Conservation (phyloP, 345 rosid species). For the Citropsis articulata region DNA sequence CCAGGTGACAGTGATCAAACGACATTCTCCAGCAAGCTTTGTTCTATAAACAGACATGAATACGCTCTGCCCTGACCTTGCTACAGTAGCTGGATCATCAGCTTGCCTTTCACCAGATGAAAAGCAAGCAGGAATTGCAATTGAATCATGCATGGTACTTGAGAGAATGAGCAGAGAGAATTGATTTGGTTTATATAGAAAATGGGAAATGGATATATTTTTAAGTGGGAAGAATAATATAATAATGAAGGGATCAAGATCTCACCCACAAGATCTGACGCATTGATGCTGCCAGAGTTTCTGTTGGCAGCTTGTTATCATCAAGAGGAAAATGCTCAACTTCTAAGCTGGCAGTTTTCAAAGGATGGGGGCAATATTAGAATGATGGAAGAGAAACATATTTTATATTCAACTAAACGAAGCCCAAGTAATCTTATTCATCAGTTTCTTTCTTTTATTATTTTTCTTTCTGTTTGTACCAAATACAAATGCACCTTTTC, state of each 20-base stretch:
- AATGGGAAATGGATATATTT: neutral
- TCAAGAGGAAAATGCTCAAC: slow-evolving; percentile 10
- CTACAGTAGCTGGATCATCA: slow-evolving; percentile 28
- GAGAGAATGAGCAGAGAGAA: neutral
- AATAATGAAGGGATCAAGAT: slow-evolving; percentile 14
- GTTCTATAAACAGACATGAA: slow-evolving; percentile 44
- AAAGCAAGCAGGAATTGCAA: slow-evolving; percentile 47
- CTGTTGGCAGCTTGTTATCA: slow-evolving; percentile 20
- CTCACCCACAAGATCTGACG: slow-evolving; percentile 10
- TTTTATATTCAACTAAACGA: slow-evolving; percentile 22
- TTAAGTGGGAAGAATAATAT: neutral
- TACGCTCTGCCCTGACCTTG: slow-evolving; percentile 45
- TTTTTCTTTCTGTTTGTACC: neutral
- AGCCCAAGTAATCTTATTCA: slow-evolving; percentile 9
- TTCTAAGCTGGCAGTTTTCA: slow-evolving; percentile 17
- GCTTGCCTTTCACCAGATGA: slow-evolving; percentile 32
- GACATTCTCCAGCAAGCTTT: slow-evolving; percentile 38
- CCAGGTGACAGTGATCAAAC: slow-evolving; percentile 52
- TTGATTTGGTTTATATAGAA: slow-evolving; percentile 3
- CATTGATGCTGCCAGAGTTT: slow-evolving; percentile 19
- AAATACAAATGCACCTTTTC: slow-evolving; percentile 14
- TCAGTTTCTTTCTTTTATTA: neutral
- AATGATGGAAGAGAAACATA: slow-evolving; percentile 12
- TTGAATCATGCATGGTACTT: slow-evolving; percentile 41
- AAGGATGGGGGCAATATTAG: slow-evolving; percentile 11